A percentile compares a stretch with the other conserved stretches of the same genome.
These are phyloP conservation scores for Tetrapisispora taiwanensis DNA, from an alignment of 805 yeast genomes.

Conservation along the genomic window DNA sequence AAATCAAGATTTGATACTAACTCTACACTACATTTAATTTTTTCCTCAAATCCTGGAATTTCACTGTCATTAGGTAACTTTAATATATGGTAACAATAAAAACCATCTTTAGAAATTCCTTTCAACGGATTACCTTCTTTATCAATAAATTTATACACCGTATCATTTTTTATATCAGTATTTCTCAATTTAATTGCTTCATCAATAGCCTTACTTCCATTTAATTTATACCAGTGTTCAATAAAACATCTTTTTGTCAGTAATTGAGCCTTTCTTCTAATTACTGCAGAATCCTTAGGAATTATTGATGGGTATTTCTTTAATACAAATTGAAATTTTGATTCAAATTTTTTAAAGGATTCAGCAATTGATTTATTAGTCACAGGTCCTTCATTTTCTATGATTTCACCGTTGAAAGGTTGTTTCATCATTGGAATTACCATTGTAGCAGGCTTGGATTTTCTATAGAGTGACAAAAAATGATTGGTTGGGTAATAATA, in stretches of 20 bases:
- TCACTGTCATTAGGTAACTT: conserved; percentile 17
- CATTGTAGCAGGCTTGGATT: conserved; percentile 22
- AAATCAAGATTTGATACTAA: conserved; percentile 15
- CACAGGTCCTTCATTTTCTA: background rate
- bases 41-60: conserved; percentile 7
- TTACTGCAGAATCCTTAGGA: conserved; percentile 20
- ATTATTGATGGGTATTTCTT: conserved; percentile 6
- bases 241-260: conserved; percentile 11
- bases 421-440: conserved; percentile 12
- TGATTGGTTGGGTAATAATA: conserved; percentile 24
- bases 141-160: conserved; percentile 2
- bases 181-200: conserved; percentile 3
- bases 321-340: background rate
- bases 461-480: conserved; percentile 21
- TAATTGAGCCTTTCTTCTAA: conserved; percentile 16
- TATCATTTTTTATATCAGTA: background rate
- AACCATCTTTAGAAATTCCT: conserved; percentile 27
- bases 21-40: conserved; percentile 13
- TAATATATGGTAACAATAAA: conserved; percentile 17
- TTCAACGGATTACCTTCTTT: conserved; percentile 8
- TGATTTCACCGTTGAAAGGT: conserved; percentile 11
- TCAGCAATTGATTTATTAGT: background rate
- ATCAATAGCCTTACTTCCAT: conserved; percentile 14
- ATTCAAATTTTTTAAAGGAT: background rate
- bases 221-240: conserved; percentile 18